Evolutionary conservation across 2,329 filamentous ascomycete genomes (phyloP).

Genomic region (Harringtonia lauricola): DNA sequence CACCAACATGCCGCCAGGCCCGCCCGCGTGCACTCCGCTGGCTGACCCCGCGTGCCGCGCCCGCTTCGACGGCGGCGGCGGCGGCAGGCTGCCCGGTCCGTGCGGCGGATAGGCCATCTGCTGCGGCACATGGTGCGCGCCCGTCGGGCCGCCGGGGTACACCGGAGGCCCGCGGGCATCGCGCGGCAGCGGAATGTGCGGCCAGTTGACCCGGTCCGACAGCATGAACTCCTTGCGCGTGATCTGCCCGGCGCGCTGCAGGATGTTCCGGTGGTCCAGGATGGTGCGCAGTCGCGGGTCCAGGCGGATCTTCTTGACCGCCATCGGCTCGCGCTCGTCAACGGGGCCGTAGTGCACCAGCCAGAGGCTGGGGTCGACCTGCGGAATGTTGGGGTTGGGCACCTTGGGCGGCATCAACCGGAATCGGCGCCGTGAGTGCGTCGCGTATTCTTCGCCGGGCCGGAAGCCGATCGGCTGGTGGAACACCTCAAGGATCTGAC

Average conservation of each 20-base stretch:
- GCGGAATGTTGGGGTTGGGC: slow-evolving; percentile 55
- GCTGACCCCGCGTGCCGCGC: slow-evolving; percentile 28
- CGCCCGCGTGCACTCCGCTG: slow-evolving; percentile 16
- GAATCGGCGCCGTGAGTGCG: slow-evolving; percentile 75
- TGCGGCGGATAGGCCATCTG: slow-evolving; percentile 52
- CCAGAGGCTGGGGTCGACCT: slow-evolving; percentile 74
- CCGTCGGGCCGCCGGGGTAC: slow-evolving; percentile 31
- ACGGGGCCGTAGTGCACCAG: slow-evolving; percentile 81
- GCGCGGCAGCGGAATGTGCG: slow-evolving; percentile 62
- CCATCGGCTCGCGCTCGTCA: slow-evolving; percentile 62
- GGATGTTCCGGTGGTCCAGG: slow-evolving; percentile 52
- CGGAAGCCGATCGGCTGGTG: slow-evolving; percentile 73
- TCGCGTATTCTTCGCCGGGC: slow-evolving; percentile 57
- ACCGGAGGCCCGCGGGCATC: slow-evolving; percentile 39
- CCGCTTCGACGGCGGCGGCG: slow-evolving; percentile 46
- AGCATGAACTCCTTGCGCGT: slow-evolving; percentile 92
- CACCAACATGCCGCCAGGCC: slow-evolving; percentile 15
- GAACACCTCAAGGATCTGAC: slow-evolving; percentile 77
- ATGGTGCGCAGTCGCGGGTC: slow-evolving; percentile 48
- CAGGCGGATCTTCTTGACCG: slow-evolving; percentile 54
- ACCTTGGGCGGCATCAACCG: slow-evolving; percentile 64
- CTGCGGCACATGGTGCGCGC: slow-evolving; percentile 37
- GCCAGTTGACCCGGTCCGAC: slow-evolving; percentile 82
- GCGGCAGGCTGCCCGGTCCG: slow-evolving; percentile 25
- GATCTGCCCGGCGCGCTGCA: slow-evolving; percentile 67